Evolutionary conservation across 2,329 filamentous ascomycete genomes (phyloP), one percentile per base, ranked within the genome.

Genomic region (Fusarium sp.): DNA sequence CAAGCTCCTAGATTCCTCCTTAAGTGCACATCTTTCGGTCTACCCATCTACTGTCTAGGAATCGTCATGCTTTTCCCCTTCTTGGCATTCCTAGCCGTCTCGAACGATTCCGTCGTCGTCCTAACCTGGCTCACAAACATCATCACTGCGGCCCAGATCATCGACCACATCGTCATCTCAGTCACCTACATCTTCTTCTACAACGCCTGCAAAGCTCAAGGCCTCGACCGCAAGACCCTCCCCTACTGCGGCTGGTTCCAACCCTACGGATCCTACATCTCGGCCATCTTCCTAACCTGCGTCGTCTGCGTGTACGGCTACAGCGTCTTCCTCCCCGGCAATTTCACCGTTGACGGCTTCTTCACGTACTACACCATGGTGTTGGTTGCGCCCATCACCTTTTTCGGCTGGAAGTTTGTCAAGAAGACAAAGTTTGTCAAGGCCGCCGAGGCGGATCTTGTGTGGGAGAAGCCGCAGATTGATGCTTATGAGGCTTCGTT

Each of bases 311-410:
- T 10, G 10, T 62, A 62, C 23, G 58, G 58, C 9, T 58, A 62
- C 10, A 63, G 8, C 44, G 13, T 29, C 10, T 63, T 63, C 10
- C 31, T 58, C 4, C 59, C 36, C 4, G 42, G 40, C 2, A 42
- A 20, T 36, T 65, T 63, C 1, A 53, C 59, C 13, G 36, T 44
- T 4, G 31, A 50, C n/a, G 60, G 44, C 23, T 63, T 63, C 44
- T 62, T 63, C 23, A 54, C 59, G 11, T 58, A 54, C 31, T 58
- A 62, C 16, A 49, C 62, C 25, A 62, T 63, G 53, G 42, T 58
- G 11, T 16, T 49, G 3, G 10, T 65, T 36, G 53, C 42, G 8
- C 46, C 59, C 10, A 25, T 58, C 10, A 44, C 27, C 6, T 65
- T 58, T 16, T 36, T 63, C 6, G 14, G 51, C 8, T 58, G 51